Percentiles rank a stretch among this genome's conserved stretches.
Evolutionary conservation across 495 filamentous ascomycete species (phyloP).

Genomic region (Chaetomium fimeti): DNA sequence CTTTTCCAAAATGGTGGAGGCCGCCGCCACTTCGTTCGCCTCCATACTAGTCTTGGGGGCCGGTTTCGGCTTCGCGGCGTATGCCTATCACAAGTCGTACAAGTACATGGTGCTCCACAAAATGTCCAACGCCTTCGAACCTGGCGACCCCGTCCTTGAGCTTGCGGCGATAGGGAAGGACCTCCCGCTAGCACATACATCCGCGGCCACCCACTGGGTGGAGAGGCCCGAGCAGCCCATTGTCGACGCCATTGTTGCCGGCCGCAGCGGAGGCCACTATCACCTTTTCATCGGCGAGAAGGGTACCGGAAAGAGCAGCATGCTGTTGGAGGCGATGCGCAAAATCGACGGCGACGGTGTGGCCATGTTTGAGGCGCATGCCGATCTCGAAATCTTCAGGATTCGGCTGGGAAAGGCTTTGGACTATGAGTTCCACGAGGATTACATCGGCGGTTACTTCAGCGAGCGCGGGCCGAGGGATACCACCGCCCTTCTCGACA

Average conservation of each 20-base stretch:
- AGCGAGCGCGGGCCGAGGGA: conserved; percentile 91
- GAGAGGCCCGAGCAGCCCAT: conserved; percentile 71
- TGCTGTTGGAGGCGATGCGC: conserved; percentile 92
- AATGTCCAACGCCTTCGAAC: conserved; percentile 89
- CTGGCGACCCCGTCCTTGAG: conserved; percentile 87
- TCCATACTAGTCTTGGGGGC: conserved; percentile 78
- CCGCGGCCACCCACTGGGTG: conserved; percentile 75
- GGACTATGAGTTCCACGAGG: conserved; percentile 86
- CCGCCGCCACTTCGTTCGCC: conserved; percentile 81
- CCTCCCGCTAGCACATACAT: conserved; percentile 47
- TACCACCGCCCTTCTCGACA: conserved; percentile 84
- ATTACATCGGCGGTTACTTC: conserved; percentile 94
- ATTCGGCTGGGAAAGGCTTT: conserved; percentile 87
- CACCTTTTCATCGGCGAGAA: conserved; percentile 94
- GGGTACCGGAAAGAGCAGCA: conserved; percentile 91
- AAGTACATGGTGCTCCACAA: conserved; percentile 85
- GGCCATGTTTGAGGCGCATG: conserved; percentile 94
- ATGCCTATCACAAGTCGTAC: conserved; percentile 82
- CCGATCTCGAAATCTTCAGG: conserved; percentile 91
- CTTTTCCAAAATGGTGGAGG: conserved; percentile 76
- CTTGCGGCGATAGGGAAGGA: conserved; percentile 71
- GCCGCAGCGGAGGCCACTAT: conserved; percentile 71
- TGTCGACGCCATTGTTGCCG: conserved; percentile 76
- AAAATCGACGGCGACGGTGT: conserved; percentile 82
- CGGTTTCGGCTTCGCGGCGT: conserved; percentile 70